These are phyloP conservation scores for Talaromyces marneffei DNA, from an alignment of 2,329 filamentous ascomycete species.

Conservation along the genomic window DNA sequence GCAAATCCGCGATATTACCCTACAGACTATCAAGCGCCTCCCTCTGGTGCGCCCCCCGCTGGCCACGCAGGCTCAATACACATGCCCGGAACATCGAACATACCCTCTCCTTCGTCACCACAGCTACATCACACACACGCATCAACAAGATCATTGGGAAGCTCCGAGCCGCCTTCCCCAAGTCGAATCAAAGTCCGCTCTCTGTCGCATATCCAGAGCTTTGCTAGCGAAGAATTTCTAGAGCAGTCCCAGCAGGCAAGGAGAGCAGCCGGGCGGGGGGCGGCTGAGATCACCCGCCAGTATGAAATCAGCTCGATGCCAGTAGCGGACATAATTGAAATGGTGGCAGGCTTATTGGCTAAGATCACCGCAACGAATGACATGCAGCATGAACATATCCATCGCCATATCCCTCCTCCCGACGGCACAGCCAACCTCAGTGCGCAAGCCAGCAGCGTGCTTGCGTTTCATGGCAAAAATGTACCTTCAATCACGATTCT, in stretches of 20 bases:
- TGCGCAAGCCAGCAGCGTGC: constrained; percentile 64
- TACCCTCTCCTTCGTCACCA: constrained; percentile 40
- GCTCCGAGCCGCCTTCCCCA: constrained; percentile 44
- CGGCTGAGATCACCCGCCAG: constrained; percentile 49
- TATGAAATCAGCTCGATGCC: constrained; percentile 99
- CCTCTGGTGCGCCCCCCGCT: neutral
- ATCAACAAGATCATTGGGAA: constrained; percentile 39
- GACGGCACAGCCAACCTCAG: constrained; percentile 55
- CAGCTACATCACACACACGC: constrained; percentile 41
- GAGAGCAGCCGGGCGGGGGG: constrained; percentile 30
- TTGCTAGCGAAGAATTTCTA: constrained; percentile 72
- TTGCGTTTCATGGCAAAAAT: constrained; percentile 97
- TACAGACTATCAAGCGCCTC: neutral
- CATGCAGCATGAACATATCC: constrained; percentile 82
- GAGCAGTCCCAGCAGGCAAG: constrained; percentile 45
- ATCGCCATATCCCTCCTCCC: constrained; percentile 62
- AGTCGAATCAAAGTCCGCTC: constrained; percentile 74
- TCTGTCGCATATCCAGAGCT: constrained; percentile 81
- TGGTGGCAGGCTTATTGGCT: constrained; percentile 92
- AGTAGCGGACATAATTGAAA: constrained; percentile 94
- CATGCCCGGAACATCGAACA: constrained; percentile 6
- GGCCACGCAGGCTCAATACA: neutral
- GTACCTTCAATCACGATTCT: constrained; percentile 94
- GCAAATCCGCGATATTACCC: constrained; percentile 5
- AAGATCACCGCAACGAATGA: constrained; percentile 98